Base-by-base conservation (phyloP, 2,329 filamentous ascomycete species). In the Huntiella abstrusa region DNA sequence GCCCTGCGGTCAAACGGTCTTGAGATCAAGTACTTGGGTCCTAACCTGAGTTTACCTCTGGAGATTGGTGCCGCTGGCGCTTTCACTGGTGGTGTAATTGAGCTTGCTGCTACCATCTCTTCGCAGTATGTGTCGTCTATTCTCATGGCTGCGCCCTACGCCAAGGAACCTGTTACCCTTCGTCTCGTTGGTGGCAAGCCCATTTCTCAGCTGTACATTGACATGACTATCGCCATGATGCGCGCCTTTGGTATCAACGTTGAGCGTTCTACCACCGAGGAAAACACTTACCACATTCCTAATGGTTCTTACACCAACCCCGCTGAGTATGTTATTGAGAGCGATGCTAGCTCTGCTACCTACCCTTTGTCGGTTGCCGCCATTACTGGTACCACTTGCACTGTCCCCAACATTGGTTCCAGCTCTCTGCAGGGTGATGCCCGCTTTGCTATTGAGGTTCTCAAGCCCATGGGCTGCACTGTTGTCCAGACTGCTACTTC, bases 151-250 rank as follows among this genome's bases (percentile, higher is more conserved):
- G 91, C 91, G 0, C 91, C 91, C 0, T 98, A 96, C 57, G 91
- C 91, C 40, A 95, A 94, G 64, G 78, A 86, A 52, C 83, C 88
- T 0, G 87, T 98, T 34, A 95, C 85, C 0, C 66, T 98, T 53
- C 80, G 79, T 36, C 71, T 98, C 35, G 80, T 96, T 10, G 91
- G 91, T n/a, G 91, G 87, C 47, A 96, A 94, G 61, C 88, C 91
- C 38, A 94, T 98, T 53, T 96, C 88, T 1, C 87, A 96, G 59
- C 77, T 80, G 2, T 98, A 98, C 60, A 96, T 98, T 56, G 86
- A 98, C 59, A 96, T 98, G 88, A 98, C 91, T 2, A 86, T 92
- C 45, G 74, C 86, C 12, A 98, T 98, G 88, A 98, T 98, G 91
- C 72, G 73, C 46, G 73, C 82, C 2, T 98, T 98, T 57, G 91